phyloP scores from a whole-genome alignment of 208 protist species.

The Trypanosoma scelopori region DNA sequence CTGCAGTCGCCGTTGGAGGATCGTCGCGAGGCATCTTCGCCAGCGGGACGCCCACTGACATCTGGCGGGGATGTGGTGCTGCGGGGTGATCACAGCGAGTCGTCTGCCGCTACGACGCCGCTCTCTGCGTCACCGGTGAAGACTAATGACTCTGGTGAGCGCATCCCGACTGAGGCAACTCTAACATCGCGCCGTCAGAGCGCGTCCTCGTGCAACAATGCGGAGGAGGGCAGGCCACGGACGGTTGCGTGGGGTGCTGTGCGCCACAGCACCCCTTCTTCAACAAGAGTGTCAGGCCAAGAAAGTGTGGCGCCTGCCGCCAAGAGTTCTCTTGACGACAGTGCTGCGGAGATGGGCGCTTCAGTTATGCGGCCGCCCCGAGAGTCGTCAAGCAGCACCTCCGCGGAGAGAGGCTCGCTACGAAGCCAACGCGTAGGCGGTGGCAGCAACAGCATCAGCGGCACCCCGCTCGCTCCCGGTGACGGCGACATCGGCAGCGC shows the following conservation, averaged over 20 bases:
- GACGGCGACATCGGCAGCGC: neutral
- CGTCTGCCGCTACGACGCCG: neutral
- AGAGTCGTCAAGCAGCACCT: slow-evolving; percentile 24
- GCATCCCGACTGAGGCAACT: neutral
- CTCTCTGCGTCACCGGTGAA: neutral
- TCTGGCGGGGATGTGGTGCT: slow-evolving; percentile 12
- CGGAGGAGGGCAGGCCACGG: neutral
- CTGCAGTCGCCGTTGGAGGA: too few relatives aligned
- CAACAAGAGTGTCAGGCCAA: neutral
- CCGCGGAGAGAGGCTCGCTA: neutral
- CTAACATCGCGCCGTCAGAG: neutral
- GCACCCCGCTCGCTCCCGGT: too few relatives aligned
- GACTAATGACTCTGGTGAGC: neutral
- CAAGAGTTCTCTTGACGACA: neutral
- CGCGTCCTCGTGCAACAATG: neutral
- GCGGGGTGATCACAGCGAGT: neutral
- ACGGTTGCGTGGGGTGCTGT: neutral
- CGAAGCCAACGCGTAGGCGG: neutral
- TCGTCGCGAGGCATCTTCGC: too few relatives aligned
- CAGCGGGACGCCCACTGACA: neutral
- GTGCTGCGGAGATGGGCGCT: neutral
- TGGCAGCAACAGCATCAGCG: neutral
- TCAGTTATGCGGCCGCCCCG: slow-evolving; percentile 15
- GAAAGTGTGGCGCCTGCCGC: neutral
- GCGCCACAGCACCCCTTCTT: neutral